Conservation (phyloP, 2,329 filamentous ascomycete species). For the Diaporthe eres region DNA sequence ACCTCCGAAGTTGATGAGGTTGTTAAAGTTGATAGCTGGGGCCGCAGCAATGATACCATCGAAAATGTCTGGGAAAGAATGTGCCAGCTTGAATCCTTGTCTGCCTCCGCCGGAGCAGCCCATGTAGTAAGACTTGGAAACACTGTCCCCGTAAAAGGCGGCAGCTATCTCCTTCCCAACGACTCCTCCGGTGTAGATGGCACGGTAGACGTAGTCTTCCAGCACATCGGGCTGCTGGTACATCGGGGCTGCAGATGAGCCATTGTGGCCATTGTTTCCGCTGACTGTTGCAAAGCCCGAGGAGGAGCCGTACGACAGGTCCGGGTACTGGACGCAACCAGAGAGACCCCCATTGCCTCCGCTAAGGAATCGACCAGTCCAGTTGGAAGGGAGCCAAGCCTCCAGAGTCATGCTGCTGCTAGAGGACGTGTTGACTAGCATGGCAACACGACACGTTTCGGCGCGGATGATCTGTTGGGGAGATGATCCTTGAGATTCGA, state of each 20-base stretch:
- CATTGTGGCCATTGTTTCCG: slow-evolving; percentile 66
- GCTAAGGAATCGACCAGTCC: slow-evolving; percentile 60
- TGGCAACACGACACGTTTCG: slow-evolving; percentile 46
- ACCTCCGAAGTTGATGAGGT: slow-evolving; percentile 58
- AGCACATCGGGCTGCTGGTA: slow-evolving; percentile 54
- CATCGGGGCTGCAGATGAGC: slow-evolving; percentile 51
- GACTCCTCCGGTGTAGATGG: slow-evolving; percentile 57
- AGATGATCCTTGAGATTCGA: background rate
- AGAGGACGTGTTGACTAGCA: slow-evolving; percentile 49
- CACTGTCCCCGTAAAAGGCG: slow-evolving; percentile 59
- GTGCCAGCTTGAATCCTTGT: slow-evolving; percentile 68
- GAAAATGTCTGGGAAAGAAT: slow-evolving; percentile 68
- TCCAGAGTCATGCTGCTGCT: slow-evolving; percentile 61
- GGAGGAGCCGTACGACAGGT: slow-evolving; percentile 60
- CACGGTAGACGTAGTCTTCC: slow-evolving; percentile 53
- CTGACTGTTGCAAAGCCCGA: slow-evolving; percentile 63
- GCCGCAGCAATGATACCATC: slow-evolving; percentile 68
- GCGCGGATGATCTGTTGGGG: background rate
- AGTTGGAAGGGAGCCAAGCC: slow-evolving; percentile 62
- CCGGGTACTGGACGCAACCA: slow-evolving; percentile 63
- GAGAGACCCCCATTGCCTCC: slow-evolving; percentile 64
- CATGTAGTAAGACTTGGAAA: slow-evolving; percentile 65
- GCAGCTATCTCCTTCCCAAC: slow-evolving; percentile 62
- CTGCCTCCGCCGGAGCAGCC: slow-evolving; percentile 73
- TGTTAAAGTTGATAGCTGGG: slow-evolving; percentile 56